Conservation (phyloP, 2,329 filamentous ascomycete species). For the Cephalotrichum gorgonifer region DNA sequence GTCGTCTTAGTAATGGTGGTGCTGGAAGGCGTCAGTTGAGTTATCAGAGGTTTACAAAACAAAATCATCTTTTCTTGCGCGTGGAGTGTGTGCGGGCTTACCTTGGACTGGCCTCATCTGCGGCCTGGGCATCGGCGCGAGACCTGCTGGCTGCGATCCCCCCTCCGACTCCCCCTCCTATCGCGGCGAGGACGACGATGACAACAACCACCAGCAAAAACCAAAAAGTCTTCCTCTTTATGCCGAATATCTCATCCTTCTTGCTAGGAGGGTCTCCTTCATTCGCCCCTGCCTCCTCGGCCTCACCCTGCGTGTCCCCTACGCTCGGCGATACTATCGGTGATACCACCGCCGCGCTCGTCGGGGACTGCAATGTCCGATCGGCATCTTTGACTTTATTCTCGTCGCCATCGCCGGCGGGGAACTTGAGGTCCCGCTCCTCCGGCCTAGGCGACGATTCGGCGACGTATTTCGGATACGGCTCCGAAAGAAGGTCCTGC, state of each 20-base stretch:
- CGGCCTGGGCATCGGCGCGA: neutral
- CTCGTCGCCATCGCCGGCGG: neutral
- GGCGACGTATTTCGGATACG: slow-evolving; percentile 1
- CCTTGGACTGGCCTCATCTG: too few relatives aligned
- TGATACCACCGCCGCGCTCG: neutral
- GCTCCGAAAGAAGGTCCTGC: neutral
- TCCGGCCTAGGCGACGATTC: neutral
- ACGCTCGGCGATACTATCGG: neutral
- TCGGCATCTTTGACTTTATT: neutral
- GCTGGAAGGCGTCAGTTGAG: neutral
- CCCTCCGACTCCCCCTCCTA: slow-evolving; percentile 11
- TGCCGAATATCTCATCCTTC: slow-evolving; percentile 7
- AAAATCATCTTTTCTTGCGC: too few relatives aligned
- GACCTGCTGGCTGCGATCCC: neutral
- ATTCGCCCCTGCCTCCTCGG: neutral
- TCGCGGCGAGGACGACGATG: slow-evolving; percentile 9
- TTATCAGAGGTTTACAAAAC: too few relatives aligned
- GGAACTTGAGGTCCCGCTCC: neutral
- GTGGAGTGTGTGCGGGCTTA: too few relatives aligned
- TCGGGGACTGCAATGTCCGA: neutral
- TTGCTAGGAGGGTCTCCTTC: neutral
- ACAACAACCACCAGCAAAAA: slow-evolving; percentile 8
- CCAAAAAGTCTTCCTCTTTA: slow-evolving; percentile 9
- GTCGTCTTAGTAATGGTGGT: neutral
- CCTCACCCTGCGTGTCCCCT: neutral